Evolutionary conservation across 768 basidiomycete genomes (phyloP).

Genomic region (Suillus occidentalis): DNA sequence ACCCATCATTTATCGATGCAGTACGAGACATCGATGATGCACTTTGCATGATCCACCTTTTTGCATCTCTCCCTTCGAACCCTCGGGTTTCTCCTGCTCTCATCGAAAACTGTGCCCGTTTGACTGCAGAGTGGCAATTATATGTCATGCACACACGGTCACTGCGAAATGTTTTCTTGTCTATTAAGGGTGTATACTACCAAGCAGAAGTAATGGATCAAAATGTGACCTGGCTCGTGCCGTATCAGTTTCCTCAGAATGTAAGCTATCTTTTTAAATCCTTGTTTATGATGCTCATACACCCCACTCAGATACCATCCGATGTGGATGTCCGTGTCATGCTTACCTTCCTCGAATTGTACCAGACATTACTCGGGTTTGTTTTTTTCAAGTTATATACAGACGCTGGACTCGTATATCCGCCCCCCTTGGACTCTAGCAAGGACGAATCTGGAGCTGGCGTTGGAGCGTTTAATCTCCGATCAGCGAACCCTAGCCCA

Average conservation of each 20-base stretch:
- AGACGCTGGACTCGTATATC: constrained; percentile 90
- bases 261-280: constrained; percentile 43
- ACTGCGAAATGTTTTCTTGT: constrained; percentile 89
- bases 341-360: constrained; percentile 96
- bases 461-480: constrained; percentile 82
- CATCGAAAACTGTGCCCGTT: constrained; percentile 85
- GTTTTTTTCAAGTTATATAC: constrained; percentile 98
- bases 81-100: constrained; percentile 78
- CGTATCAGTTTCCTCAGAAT: constrained; percentile 95
- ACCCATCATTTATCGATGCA: constrained; percentile 96
- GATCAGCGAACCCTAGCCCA: constrained; percentile 41
- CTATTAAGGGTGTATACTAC: constrained; percentile 98
- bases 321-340: constrained; percentile 98
- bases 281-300: constrained; percentile 10
- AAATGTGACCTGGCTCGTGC: constrained; percentile 92
- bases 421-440: constrained; percentile 82
- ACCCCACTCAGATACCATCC: constrained; percentile 66
- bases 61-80: constrained; percentile 88
- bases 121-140: constrained; percentile 95
- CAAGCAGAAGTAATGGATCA: constrained; percentile 95
- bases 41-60: constrained; percentile 91
- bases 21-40: constrained; percentile 97
- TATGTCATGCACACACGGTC: constrained; percentile 88
- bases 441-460: constrained; percentile 88
- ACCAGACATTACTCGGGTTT: constrained; percentile 95